Conservation (phyloP, 2,329 filamentous ascomycete species). For the Proliferodiscus dingleyae region DNA sequence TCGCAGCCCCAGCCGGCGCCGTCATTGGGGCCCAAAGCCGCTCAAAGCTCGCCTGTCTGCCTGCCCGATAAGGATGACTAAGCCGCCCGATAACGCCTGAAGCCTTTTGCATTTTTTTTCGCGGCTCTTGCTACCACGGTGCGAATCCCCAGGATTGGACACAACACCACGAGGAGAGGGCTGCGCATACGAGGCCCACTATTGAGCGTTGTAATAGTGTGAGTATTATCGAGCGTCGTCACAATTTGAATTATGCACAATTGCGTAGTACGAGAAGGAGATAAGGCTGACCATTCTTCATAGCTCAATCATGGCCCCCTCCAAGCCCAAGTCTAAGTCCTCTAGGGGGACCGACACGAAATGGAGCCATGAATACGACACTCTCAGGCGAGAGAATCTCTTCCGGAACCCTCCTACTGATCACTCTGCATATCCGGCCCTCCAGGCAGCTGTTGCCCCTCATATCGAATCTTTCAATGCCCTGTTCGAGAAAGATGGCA, state of each 20-base stretch:
- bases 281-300: slow-evolving; percentile 1
- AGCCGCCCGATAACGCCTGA: neutral
- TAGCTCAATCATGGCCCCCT: slow-evolving; percentile 22
- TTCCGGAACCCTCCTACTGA: slow-evolving; percentile 87
- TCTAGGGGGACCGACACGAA: slow-evolving; percentile 50
- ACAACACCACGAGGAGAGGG: neutral
- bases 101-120: neutral
- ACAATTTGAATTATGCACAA: neutral
- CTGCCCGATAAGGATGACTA: neutral
- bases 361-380: slow-evolving; percentile 86
- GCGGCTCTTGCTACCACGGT: neutral
- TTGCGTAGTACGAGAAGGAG: neutral
- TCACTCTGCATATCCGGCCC: slow-evolving; percentile 78
- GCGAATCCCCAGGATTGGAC: neutral
- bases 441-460: slow-evolving; percentile 80
- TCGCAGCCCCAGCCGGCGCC: too few species aligned
- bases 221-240: too few species aligned
- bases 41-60: too few species aligned
- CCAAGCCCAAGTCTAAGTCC: slow-evolving; percentile 1
- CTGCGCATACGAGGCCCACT: neutral
- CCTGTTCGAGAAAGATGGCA: slow-evolving; percentile 69
- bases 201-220: neutral
- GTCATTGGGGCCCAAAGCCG: too few species aligned
- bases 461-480: slow-evolving; percentile 96
- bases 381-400: slow-evolving; percentile 77